Conservation (phyloP, 169 alveolate genomes). For the Plasmodium gallinaceum region DNA sequence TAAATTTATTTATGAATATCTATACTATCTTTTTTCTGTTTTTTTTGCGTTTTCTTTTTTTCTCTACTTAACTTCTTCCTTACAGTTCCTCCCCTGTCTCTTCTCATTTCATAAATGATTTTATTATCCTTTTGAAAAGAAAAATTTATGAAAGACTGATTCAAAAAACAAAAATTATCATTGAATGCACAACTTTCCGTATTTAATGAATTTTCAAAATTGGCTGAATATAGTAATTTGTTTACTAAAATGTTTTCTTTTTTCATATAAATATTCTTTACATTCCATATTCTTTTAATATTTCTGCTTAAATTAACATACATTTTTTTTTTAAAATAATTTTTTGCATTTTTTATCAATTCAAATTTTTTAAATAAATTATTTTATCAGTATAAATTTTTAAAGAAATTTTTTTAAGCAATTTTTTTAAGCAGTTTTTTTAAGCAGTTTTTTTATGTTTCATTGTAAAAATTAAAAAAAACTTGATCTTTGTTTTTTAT, state of each 20-base stretch:
- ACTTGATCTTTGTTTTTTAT: too few species aligned
- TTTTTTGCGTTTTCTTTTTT: constrained; percentile 70
- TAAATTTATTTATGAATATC: constrained; percentile 20
- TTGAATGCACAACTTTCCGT: not conserved
- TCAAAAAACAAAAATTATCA: constrained; percentile 18
- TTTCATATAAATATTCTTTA: constrained; percentile 44
- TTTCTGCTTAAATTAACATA: constrained; percentile 22
- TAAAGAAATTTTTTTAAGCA: too few species aligned
- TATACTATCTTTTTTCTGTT: constrained; percentile 62
- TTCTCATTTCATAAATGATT: constrained; percentile 59
- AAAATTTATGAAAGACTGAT: constrained; percentile 24
- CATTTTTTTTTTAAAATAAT: constrained; percentile 24
- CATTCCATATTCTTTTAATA: constrained; percentile 36
- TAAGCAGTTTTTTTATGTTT: too few species aligned
- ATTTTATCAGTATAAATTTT: too few species aligned
- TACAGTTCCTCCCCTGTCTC: constrained; percentile 79
- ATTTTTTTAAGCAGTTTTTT: too few species aligned
- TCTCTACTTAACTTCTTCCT: constrained; percentile 73
- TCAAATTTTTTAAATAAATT: too few species aligned
- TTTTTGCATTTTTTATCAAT: not conserved
- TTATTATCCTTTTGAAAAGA: constrained; percentile 13
- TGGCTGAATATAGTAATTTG: not conserved
- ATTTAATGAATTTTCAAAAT: not conserved
- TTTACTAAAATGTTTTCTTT: constrained; percentile 3
- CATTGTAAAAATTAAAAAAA: too few species aligned